These are phyloP conservation scores for Fusarium foetens DNA, from an alignment of 2,329 filamentous ascomycete genomes.

Conservation along the genomic window DNA sequence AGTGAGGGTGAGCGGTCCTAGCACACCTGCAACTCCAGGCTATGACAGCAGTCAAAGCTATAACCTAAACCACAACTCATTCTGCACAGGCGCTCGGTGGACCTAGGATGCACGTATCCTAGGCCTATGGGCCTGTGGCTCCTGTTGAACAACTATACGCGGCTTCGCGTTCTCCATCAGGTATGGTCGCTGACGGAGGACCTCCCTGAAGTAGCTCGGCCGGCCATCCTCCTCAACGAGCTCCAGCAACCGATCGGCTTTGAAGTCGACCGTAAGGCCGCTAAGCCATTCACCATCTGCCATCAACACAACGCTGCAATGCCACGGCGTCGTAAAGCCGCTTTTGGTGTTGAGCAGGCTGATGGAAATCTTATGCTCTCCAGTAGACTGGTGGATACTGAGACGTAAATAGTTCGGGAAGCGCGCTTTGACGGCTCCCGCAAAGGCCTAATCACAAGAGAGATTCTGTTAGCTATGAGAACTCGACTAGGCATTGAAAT, in stretches of 20 bases:
- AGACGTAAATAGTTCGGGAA: conserved; percentile 46
- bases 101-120: background rate
- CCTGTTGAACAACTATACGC: background rate
- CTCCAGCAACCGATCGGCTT: conserved; percentile 1
- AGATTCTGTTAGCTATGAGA: background rate
- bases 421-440: conserved; percentile 38
- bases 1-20: background rate
- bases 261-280: background rate
- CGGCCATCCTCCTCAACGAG: background rate
- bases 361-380: conserved; percentile 43
- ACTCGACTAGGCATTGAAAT: accelerated
- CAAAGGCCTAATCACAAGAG: conserved; percentile 41
- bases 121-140: background rate
- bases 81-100: no score
- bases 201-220: background rate
- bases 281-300: conserved; percentile 5
- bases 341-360: conserved; percentile 47
- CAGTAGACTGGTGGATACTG: conserved; percentile 45
- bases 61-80: background rate
- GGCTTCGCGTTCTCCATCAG: background rate
- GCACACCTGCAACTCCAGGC: background rate
- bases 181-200: background rate
- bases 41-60: background rate
- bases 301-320: conserved; percentile 35
- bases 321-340: conserved; percentile 48